A percentile compares a stretch with the other conserved stretches of the same genome.
These are phyloP conservation scores for Logfia minima DNA, from an alignment of 129 eudicot genomes.

Conservation along the genomic window DNA sequence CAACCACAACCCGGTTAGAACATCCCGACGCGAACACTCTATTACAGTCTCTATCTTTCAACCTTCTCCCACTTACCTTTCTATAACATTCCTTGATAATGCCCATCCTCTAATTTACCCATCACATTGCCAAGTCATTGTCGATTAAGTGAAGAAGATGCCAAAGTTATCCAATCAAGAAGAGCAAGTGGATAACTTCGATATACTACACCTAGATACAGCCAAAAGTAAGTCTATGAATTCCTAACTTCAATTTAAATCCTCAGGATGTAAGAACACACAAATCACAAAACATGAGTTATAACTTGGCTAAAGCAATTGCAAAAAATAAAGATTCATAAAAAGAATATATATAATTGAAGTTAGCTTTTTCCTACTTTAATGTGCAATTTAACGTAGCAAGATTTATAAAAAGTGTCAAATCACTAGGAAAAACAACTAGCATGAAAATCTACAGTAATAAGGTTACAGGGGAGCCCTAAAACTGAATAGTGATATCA, in stretches of 20 bases:
- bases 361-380: no score
- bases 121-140: neutral
- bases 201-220: neutral
- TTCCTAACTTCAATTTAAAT: neutral
- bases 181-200: neutral
- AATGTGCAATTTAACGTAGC: no score
- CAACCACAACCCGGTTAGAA: neutral
- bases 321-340: no score
- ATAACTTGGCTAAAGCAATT: no score
- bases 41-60: neutral
- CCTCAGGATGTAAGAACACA: neutral
- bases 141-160: neutral
- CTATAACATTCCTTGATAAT: neutral
- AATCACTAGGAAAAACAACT: neutral
- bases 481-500: constrained; percentile 9
- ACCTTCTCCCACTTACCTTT: neutral
- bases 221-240: neutral
- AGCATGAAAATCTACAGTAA: neutral
- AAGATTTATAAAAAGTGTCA: no score
- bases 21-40: neutral
- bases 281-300: neutral
- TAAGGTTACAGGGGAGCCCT: neutral
- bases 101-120: neutral
- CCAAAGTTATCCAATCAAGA: neutral
- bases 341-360: no score